phyloP scores from a whole-genome alignment of 495 filamentous ascomycete genomes.

The Podospora tetraspora region DNA sequence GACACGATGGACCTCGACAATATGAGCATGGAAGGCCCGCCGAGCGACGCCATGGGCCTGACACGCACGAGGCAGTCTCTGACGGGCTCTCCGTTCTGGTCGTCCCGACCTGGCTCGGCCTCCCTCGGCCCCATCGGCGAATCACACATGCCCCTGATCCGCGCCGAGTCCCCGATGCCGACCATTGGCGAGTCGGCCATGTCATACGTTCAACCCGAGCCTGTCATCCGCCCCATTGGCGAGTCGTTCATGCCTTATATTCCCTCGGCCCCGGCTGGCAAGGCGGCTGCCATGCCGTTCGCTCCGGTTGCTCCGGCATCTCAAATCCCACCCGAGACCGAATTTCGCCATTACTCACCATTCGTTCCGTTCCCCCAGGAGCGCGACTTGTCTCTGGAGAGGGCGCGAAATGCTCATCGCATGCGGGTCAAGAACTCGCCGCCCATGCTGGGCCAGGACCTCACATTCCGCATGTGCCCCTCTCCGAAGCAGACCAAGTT shows the following conservation, averaged over 20 bases:
- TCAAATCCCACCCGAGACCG: slow-evolving; percentile 28
- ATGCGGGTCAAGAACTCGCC: slow-evolving; percentile 52
- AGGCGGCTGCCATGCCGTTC: slow-evolving; percentile 32
- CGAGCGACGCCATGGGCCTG: slow-evolving; percentile 39
- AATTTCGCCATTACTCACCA: slow-evolving; percentile 30
- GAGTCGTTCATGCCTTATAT: slow-evolving; percentile 37
- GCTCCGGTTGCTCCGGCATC: slow-evolving; percentile 25
- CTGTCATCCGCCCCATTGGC: slow-evolving; percentile 29
- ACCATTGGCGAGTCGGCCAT: slow-evolving; percentile 31
- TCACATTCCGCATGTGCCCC: slow-evolving; percentile 67
- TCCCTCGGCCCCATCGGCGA: slow-evolving; percentile 34
- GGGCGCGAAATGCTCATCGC: slow-evolving; percentile 31
- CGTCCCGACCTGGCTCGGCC: slow-evolving; percentile 17
- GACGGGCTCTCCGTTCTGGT: slow-evolving; percentile 25
- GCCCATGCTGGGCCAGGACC: slow-evolving; percentile 77
- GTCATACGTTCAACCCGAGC: slow-evolving; percentile 26
- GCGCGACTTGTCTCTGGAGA: slow-evolving; percentile 38
- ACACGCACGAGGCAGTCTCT: slow-evolving; percentile 34
- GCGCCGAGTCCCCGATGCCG: slow-evolving; percentile 35
- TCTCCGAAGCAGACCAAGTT: slow-evolving; percentile 78
- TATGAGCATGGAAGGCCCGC: slow-evolving; percentile 40
- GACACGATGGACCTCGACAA: slow-evolving; percentile 39
- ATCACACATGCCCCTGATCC: slow-evolving; percentile 34
- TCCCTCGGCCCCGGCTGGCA: slow-evolving; percentile 30
- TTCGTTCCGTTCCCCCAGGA: slow-evolving; percentile 33